Percentiles rank a stretch among this genome's conserved stretches.
These are phyloP conservation scores for Pneumocystis canis DNA, from an alignment of 1,139 yeast species.

Conservation along the genomic window DNA sequence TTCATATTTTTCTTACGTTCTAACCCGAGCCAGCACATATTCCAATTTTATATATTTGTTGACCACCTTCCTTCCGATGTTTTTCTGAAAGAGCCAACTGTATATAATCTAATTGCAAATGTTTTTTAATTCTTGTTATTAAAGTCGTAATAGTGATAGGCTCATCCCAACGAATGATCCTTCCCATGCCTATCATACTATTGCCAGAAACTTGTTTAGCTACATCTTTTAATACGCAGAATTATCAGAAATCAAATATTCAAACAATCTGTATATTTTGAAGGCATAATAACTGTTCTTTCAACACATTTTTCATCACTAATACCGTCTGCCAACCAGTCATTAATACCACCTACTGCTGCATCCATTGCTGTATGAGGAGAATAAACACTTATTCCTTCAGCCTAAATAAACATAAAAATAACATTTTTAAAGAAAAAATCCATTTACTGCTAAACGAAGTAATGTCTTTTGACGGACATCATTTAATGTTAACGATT, in stretches of 20 bases:
- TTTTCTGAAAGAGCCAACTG: conserved; percentile 46
- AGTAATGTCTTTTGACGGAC: conserved; percentile 73
- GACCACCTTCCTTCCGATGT: conserved; percentile 22
- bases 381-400: conserved; percentile 72
- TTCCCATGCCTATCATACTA: conserved; percentile 67
- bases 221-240: conserved; percentile 14
- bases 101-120: conserved; percentile 39
- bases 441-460: conserved; percentile 36
- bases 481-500: conserved; percentile 48
- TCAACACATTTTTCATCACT: conserved; percentile 24
- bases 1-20: neutral
- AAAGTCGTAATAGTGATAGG: conserved; percentile 35
- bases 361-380: conserved; percentile 97
- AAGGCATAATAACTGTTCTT: conserved; percentile 10
- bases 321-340: conserved; percentile 64
- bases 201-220: conserved; percentile 24
- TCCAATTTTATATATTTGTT: conserved; percentile 42
- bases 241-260: neutral
- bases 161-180: conserved; percentile 40
- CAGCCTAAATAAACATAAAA: conserved; percentile 20
- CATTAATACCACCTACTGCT: conserved; percentile 81
- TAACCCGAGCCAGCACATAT: conserved; percentile 86
- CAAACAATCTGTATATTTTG: conserved; percentile 2
- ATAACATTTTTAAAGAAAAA: neutral
- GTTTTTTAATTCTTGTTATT: conserved; percentile 40